Conservation (phyloP, 2,329 filamentous ascomycete species). For the Cryoendolithus antarcticus region DNA sequence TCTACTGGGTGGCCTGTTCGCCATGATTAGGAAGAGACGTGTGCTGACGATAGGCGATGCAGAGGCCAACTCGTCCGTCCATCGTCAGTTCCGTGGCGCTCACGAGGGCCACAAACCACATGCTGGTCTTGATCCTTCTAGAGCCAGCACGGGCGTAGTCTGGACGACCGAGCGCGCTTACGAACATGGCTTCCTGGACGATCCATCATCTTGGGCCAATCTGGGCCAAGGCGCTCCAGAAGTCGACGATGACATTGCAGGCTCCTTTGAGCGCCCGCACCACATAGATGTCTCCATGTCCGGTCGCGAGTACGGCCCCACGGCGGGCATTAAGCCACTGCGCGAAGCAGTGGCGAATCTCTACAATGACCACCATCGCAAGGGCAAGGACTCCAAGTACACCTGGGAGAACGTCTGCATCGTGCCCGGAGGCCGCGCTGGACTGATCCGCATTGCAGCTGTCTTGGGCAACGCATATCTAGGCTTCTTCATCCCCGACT, state of each 20-base stretch:
- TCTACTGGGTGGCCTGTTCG: too few relatives aligned
- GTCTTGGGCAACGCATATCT: conserved; percentile 75
- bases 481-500: conserved; percentile 67
- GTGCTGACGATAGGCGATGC: conserved; percentile 8
- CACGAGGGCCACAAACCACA: conserved; percentile 87
- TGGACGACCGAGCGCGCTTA: conserved; percentile 82
- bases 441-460: conserved; percentile 86
- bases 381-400: conserved; percentile 80
- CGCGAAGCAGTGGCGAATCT: conserved; percentile 79
- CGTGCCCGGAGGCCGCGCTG: conserved; percentile 83
- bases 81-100: conserved; percentile 77
- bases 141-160: conserved; percentile 84
- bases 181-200: conserved; percentile 75
- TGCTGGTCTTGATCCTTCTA: conserved; percentile 76
- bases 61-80: conserved; percentile 76
- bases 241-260: conserved; percentile 74
- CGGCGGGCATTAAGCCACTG: conserved; percentile 83
- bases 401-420: conserved; percentile 97
- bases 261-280: conserved; percentile 72
- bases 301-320: conserved; percentile 80
- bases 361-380: conserved; percentile 85
- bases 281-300: conserved; percentile 66
- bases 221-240: conserved; percentile 88
- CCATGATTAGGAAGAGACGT: too few relatives aligned
- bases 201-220: conserved; percentile 79